These are phyloP conservation scores for Tilletia walkeri DNA, from an alignment of 1,284 basidiomycete genomes.

Conservation along the genomic window DNA sequence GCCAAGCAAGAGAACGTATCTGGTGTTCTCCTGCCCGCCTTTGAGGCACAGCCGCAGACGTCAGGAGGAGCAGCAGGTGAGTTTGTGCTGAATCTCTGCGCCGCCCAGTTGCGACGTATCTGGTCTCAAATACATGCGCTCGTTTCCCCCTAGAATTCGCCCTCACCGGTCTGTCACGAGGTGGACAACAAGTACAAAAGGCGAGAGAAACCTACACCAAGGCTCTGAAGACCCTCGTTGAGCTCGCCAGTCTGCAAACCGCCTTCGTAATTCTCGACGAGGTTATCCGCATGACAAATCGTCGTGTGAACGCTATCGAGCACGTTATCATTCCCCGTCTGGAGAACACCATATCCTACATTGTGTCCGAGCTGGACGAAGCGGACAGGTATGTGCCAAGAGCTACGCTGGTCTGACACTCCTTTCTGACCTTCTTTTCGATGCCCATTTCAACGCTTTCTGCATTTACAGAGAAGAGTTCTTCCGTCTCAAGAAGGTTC, in stretches of 20 bases:
- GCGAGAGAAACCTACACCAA: slow-evolving; percentile 95
- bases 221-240: slow-evolving; percentile 92
- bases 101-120: neutral
- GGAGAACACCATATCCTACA: slow-evolving; percentile 86
- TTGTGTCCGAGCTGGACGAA: slow-evolving; percentile 53
- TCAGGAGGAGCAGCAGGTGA: slow-evolving; percentile 11
- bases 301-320: slow-evolving; percentile 97
- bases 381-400: slow-evolving; percentile 37
- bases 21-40: slow-evolving; percentile 93
- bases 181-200: slow-evolving; percentile 91
- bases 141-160: slow-evolving; percentile 69
- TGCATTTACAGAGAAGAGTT: slow-evolving; percentile 45
- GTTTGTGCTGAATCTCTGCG: neutral
- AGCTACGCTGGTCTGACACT: neutral
- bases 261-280: slow-evolving; percentile 99
- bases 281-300: slow-evolving; percentile 96
- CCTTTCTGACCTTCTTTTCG: neutral
- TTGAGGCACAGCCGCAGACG: slow-evolving; percentile 59
- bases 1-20: slow-evolving; percentile 98
- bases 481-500: slow-evolving; percentile 53
- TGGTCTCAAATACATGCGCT: neutral
- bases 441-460: neutral
- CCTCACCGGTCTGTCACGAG: slow-evolving; percentile 92
- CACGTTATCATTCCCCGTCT: slow-evolving; percentile 93
- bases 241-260: slow-evolving; percentile 88